A percentile compares a stretch with the other conserved stretches of the same genome.
phyloP scores from a whole-genome alignment of 495 filamentous ascomycete genomes.

The Xylaria longipes region DNA sequence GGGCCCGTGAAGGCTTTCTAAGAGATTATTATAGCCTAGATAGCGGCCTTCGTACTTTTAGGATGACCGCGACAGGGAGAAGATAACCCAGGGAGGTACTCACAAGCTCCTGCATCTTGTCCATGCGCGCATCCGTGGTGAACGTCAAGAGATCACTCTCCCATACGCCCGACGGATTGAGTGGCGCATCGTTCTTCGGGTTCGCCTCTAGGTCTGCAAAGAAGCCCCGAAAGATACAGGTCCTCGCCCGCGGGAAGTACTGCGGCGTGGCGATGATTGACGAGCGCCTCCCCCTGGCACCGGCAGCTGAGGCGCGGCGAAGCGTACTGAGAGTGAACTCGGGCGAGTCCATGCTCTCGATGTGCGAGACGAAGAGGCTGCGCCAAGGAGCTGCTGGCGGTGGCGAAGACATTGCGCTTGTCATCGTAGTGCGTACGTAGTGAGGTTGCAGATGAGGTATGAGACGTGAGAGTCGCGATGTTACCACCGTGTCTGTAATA shows the following conservation, averaged over 20 bases:
- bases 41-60: background rate
- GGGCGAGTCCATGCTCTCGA: constrained; percentile 63
- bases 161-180: constrained; percentile 67
- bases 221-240: constrained; percentile 79
- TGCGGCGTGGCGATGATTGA: constrained; percentile 20
- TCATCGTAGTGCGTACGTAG: background rate
- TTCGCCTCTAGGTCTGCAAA: constrained; percentile 74
- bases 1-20: no score
- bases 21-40: background rate
- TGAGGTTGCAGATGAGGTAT: constrained; percentile 12
- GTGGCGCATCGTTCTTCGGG: constrained; percentile 62
- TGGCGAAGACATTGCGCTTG: constrained; percentile 28
- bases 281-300: constrained; percentile 3
- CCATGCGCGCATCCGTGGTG: constrained; percentile 87
- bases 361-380: constrained; percentile 66
- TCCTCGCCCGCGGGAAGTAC: constrained; percentile 53
- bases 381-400: constrained; percentile 62
- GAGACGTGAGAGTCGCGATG: constrained; percentile 29
- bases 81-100: background rate
- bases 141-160: constrained; percentile 79
- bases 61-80: background rate
- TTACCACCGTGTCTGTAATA: constrained; percentile 21
- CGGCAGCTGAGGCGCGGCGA: constrained; percentile 43
- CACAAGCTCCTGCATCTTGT: constrained; percentile 76
- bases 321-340: constrained; percentile 78